Evolutionary conservation across 108 stramenopile species (phyloP).

Genomic region (Pseudonitzschia multiseries): DNA sequence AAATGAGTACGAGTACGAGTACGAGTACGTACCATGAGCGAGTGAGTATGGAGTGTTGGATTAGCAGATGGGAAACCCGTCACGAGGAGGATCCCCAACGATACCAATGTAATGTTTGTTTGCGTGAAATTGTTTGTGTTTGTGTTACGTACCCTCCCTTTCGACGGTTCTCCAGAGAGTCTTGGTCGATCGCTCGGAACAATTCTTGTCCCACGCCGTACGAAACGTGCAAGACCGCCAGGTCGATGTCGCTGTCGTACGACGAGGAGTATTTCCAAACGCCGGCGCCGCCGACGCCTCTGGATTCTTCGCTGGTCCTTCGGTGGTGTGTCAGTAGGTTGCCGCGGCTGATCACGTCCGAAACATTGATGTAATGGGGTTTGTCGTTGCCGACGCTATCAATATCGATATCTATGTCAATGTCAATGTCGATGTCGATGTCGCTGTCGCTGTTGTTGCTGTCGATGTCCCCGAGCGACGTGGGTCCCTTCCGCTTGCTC

Average conservation of each 20-base stretch:
- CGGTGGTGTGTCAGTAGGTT: not conserved
- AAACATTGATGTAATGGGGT: not conserved
- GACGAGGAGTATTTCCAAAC: too few relatives aligned
- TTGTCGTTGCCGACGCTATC: not conserved
- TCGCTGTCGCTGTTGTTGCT: not conserved
- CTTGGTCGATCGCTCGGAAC: not conserved
- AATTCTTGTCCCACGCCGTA: not conserved
- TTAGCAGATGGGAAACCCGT: too few relatives aligned
- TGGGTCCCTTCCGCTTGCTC: not conserved
- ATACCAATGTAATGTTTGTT: too few relatives aligned
- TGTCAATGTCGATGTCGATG: not conserved
- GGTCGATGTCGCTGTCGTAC: not conserved
- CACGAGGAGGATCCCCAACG: too few relatives aligned
- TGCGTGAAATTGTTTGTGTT: not conserved
- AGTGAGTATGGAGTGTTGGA: too few relatives aligned
- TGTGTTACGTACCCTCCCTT: slow-evolving; percentile 10
- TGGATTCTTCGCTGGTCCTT: too few relatives aligned
- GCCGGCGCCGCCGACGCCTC: too few relatives aligned
- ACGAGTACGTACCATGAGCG: too few relatives aligned
- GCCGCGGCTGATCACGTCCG: not conserved
- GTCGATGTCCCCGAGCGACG: not conserved
- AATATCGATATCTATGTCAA: not conserved
- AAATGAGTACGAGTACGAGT: too few relatives aligned
- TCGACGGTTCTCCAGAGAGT: not conserved
- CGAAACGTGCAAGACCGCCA: not conserved